Percentiles rank a stretch among this genome's conserved stretches.
Evolutionary conservation across 2,329 filamentous ascomycete genomes (phyloP).

Genomic region (Akanthomyces muscarius): DNA sequence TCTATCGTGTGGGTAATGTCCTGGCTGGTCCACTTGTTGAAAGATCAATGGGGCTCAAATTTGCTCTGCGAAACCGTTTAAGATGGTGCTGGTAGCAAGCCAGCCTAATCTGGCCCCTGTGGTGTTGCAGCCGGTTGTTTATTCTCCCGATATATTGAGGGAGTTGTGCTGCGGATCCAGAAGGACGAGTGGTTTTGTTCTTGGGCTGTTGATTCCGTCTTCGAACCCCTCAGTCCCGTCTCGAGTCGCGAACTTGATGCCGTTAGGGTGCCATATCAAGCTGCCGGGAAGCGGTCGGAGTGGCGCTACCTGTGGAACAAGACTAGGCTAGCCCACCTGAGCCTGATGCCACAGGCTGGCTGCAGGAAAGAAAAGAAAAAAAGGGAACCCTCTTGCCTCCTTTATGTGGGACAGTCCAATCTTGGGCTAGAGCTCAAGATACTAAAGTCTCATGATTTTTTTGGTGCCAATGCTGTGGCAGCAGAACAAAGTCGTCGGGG

Average conservation of each 20-base stretch:
- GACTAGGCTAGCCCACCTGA: not conserved
- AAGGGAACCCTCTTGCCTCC: not conserved
- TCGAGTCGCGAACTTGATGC: not conserved
- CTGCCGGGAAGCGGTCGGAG: slow-evolving; percentile 10
- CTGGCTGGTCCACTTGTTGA: slow-evolving; percentile 1
- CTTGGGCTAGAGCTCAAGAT: not conserved
- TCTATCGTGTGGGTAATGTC: slow-evolving; percentile 4
- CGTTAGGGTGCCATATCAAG: not conserved
- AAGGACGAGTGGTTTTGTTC: too few species aligned
- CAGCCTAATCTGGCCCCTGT: not conserved
- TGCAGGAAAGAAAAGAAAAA: not conserved
- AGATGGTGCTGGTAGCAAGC: not conserved
- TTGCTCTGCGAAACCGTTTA: slow-evolving; percentile 3
- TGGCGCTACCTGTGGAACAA: slow-evolving; percentile 7
- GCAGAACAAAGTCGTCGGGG: not conserved
- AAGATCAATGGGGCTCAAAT: slow-evolving; percentile 12
- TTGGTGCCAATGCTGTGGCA: not conserved
- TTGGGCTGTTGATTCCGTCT: not conserved
- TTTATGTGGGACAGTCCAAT: not conserved
- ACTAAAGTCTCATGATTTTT: not conserved
- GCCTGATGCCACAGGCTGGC: not conserved
- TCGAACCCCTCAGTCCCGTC: not conserved
- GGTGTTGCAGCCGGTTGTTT: not conserved
- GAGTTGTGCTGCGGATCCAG: not conserved
- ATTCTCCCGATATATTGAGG: not conserved